phyloP scores from a whole-genome alignment of 495 filamentous ascomycete species.

The Astrothelium macrocarpum region DNA sequence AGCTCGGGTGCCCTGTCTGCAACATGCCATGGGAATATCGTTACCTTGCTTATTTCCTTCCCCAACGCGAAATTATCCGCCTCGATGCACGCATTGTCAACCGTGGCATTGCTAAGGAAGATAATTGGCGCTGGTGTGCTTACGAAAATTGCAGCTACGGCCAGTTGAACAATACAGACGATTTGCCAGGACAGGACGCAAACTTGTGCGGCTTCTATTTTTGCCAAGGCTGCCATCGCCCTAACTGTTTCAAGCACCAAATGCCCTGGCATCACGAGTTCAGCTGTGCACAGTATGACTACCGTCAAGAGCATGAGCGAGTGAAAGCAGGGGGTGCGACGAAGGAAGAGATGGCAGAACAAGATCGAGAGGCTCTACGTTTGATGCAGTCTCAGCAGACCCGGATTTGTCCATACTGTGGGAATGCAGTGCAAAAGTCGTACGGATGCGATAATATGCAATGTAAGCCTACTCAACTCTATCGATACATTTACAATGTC shows the following conservation, averaged over 20 bases:
- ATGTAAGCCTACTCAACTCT: background rate
- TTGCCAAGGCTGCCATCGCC: background rate
- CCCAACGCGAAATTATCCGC: background rate
- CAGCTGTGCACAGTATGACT: background rate
- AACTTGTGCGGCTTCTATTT: too few relatives aligned
- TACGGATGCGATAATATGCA: background rate
- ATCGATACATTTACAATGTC: too few relatives aligned
- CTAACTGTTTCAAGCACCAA: conserved; percentile 2
- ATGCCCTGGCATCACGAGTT: background rate
- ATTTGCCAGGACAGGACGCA: background rate
- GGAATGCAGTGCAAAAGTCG: background rate
- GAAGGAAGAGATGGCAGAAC: background rate
- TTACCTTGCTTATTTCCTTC: background rate
- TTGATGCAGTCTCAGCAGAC: background rate
- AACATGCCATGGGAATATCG: background rate
- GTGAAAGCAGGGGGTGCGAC: background rate
- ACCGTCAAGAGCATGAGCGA: background rate
- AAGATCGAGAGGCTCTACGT: background rate
- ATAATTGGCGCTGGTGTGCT: background rate
- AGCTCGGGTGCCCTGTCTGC: background rate
- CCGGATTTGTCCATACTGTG: background rate
- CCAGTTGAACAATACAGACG: background rate
- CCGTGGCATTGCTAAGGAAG: background rate
- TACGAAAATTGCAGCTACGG: background rate
- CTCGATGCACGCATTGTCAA: background rate